Conservation (phyloP, 305 asterid species). For the Solanum hybrid region DNA sequence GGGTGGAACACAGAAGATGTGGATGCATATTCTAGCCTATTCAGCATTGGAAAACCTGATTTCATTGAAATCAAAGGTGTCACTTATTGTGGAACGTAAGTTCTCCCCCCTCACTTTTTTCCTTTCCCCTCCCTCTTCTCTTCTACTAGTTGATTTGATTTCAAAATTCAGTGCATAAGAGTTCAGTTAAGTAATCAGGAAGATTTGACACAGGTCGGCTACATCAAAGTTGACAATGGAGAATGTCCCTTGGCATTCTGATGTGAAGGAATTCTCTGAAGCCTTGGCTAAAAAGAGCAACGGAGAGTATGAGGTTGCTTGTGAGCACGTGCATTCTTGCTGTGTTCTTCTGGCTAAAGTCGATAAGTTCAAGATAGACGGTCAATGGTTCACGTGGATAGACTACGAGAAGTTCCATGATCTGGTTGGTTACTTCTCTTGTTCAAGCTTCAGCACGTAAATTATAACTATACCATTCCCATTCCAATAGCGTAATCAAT, state of each 20-base stretch:
- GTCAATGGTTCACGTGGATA: conserved; percentile 91
- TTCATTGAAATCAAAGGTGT: conserved; percentile 94
- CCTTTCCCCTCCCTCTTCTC: not conserved
- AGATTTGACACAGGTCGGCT: conserved; percentile 49
- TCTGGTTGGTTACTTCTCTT: conserved; percentile 42
- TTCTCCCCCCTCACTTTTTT: not conserved
- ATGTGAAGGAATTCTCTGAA: conserved; percentile 71
- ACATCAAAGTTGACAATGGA: conserved; percentile 95
- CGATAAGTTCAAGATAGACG: conserved; percentile 62
- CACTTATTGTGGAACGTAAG: conserved; percentile 98
- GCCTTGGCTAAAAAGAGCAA: conserved; percentile 71
- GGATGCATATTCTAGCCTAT: conserved; percentile 75
- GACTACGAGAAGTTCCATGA: conserved; percentile 88
- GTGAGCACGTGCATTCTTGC: conserved; percentile 89
- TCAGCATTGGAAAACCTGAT: conserved; percentile 71
- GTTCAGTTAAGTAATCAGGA: not conserved
- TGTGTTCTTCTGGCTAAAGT: conserved; percentile 91
- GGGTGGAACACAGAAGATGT: conserved; percentile 94
- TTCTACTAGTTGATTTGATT: not conserved
- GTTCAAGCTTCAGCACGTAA: not conserved
- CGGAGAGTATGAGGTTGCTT: conserved; percentile 81
- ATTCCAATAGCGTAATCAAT: not conserved
- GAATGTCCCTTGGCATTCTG: conserved; percentile 96
- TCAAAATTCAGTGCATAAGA: not conserved
- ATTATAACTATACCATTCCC: not conserved